Evolutionary conservation across 208 protist species (phyloP), one percentile per base, ranked within the genome.

Genomic region (Leishmania lainsoni): DNA sequence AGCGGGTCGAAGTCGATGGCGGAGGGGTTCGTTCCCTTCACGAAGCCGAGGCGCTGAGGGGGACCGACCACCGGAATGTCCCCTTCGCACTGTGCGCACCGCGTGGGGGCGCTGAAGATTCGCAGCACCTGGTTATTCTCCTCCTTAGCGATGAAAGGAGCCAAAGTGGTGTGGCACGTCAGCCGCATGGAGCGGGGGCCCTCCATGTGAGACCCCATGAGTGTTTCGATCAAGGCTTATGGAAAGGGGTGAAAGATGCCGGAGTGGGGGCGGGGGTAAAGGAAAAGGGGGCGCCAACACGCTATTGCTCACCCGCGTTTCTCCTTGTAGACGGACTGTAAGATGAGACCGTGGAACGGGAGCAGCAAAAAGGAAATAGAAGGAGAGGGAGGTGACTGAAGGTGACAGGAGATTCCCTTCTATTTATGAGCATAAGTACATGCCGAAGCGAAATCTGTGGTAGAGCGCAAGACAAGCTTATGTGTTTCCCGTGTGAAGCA

Each of bases 91-190:
- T 80, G 80, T 54, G 82, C 66, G 52, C 39, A 70, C 56, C 72
- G 81, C 32, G 78, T 76, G 0, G 87, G 85, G 0, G 87, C 83
- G 49, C 82, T 83, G 65, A 89, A 89, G 29, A 81, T 61, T 35
- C 84, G 78, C 54, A 91, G 75, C 2, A 86, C 71, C 10, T 66
- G 81, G 20, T 65, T 65, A 29, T 81, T 75, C 5, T 68, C 65
- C 12, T 80, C 75, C 68, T 70, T 83, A 0, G 76, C 72, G 12
- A 85, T 59, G 26, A 49, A 51, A 0, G 87, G 80, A 0, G 79
- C 81, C 3, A 86, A 61, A 3, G 84, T 85, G 3, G 72, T 78
- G 56, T 66, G 76, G 59, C 75, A 84, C 48, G 61, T 61, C 32
- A 80, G n/a, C 75, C 75, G 70, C 58, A 48, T 52, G 14, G 63